phyloP scores from a whole-genome alignment of 106 monocot species.

The Dendrobium nobile region DNA sequence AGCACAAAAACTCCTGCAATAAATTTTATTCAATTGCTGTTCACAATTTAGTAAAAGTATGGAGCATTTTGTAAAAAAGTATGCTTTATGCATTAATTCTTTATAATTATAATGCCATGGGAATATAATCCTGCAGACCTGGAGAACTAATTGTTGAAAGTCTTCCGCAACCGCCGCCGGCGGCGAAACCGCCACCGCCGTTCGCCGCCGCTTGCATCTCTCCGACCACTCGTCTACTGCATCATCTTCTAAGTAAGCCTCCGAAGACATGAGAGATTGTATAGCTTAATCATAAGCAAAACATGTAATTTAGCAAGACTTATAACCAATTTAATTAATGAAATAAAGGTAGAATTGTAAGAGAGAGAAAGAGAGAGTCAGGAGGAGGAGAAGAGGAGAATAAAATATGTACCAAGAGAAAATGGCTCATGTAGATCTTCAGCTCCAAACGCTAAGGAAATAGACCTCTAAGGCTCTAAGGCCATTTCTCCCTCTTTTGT shows the following conservation, averaged over 20 bases:
- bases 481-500: too few species aligned
- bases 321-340: not conserved
- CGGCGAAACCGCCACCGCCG: not conserved
- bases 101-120: not conserved
- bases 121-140: not conserved
- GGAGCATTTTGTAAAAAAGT: not conserved
- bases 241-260: conserved; percentile 33
- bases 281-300: not conserved
- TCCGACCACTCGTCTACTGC: conserved; percentile 20
- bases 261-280: conserved; percentile 7
- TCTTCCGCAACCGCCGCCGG: conserved; percentile 13
- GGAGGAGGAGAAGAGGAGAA: not conserved
- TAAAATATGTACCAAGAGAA: not conserved
- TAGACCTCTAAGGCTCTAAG: conserved; percentile 4
- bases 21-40: not conserved
- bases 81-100: not conserved
- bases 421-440: conserved; percentile 6
- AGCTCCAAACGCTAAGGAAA: conserved; percentile 14
- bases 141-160: conserved; percentile 24
- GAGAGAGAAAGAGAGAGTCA: not conserved
- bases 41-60: not conserved
- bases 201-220: conserved; percentile 26
- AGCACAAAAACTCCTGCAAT: not conserved
- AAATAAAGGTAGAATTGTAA: not conserved
- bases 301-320: not conserved